A percentile compares a stretch with the other conserved stretches of the same genome.
Conservation (phyloP, 1,284 basidiomycete species). For the Trichosporon coremiiforme region DNA sequence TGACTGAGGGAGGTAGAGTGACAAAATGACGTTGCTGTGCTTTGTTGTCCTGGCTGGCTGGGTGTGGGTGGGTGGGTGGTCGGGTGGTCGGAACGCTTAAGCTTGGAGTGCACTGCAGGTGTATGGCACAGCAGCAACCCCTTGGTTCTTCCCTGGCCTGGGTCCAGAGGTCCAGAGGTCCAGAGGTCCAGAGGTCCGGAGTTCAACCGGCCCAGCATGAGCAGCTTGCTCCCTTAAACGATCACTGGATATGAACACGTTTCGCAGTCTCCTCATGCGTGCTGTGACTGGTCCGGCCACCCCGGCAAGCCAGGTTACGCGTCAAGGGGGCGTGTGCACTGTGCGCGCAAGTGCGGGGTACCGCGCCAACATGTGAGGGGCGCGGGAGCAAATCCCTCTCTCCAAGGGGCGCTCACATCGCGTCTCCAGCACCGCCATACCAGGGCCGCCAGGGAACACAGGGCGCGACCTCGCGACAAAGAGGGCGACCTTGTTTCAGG, state of each 20-base stretch:
- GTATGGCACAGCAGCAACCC: no score
- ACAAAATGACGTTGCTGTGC: background rate
- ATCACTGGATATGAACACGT: constrained; percentile 3
- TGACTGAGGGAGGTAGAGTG: no score
- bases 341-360: background rate
- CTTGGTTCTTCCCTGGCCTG: no score
- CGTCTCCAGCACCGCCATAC: background rate
- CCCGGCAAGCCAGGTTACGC: background rate
- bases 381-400: no score
- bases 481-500: background rate
- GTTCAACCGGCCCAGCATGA: no score
- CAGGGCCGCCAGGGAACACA: no score
- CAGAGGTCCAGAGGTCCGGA: background rate
- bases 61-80: no score
- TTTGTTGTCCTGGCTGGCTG: background rate
- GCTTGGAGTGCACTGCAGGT: no score
- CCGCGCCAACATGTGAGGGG: no score
- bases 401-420: background rate
- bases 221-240: background rate
- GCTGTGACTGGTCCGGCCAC: background rate
- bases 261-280: background rate
- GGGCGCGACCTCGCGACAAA: no score
- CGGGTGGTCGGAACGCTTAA: background rate
- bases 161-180: background rate
- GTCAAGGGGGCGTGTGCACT: background rate